phyloP scores from a whole-genome alignment of 495 filamentous ascomycete species.

The Neurospora tetraspora region DNA sequence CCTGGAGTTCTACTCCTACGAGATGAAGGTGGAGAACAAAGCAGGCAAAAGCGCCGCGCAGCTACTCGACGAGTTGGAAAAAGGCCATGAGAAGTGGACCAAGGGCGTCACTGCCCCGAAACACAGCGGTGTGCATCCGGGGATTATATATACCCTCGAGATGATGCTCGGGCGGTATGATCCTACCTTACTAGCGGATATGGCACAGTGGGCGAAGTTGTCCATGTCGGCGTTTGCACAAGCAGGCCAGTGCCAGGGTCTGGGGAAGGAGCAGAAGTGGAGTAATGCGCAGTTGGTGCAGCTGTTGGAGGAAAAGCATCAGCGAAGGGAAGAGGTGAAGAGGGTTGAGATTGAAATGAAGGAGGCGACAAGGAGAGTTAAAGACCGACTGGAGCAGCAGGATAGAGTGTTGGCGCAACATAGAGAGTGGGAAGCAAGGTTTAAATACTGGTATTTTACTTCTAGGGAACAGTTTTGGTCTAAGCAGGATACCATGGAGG shows the following conservation, averaged over 20 bases:
- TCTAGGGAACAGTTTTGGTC: neutral
- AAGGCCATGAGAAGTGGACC: neutral
- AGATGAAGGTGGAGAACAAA: neutral
- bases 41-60: neutral
- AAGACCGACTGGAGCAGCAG: neutral
- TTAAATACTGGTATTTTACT: neutral
- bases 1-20: neutral
- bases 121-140: neutral
- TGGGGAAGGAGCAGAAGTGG: neutral
- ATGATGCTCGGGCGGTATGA: neutral
- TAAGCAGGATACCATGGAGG: neutral
- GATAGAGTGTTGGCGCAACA: neutral
- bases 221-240: neutral
- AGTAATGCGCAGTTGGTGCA: neutral
- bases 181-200: neutral
- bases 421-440: neutral
- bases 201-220: neutral
- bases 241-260: neutral
- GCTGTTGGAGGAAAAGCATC: neutral
- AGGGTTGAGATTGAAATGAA: neutral
- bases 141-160: neutral
- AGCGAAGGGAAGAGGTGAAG: neutral
- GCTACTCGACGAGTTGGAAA: neutral
- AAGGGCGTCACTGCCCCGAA: neutral
- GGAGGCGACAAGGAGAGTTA: neutral